A percentile compares a stretch with the other conserved stretches of the same genome.
Evolutionary conservation across 2,329 filamentous ascomycete species (phyloP).

Genomic region (Coniochaeta prunicola): DNA sequence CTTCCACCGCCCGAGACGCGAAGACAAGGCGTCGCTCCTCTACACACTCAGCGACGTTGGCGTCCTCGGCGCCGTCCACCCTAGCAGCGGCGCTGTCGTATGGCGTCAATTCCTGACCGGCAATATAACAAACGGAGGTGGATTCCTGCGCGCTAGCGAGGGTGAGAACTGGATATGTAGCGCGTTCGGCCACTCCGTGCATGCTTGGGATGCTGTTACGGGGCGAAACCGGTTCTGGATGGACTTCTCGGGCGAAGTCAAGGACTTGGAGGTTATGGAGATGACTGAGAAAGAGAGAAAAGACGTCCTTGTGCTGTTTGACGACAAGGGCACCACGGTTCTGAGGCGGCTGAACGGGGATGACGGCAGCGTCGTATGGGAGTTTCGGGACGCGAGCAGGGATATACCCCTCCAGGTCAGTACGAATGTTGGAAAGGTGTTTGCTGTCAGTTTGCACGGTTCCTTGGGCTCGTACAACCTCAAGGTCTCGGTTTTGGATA

Average conservation of each 20-base stretch:
- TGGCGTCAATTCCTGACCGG: slow-evolving; percentile 75
- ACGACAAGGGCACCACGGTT: slow-evolving; percentile 48
- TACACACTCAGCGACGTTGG: slow-evolving; percentile 85
- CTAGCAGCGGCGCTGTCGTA: slow-evolving; percentile 72
- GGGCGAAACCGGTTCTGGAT: slow-evolving; percentile 73
- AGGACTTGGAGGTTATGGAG: slow-evolving; percentile 72
- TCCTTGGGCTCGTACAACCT: slow-evolving; percentile 65
- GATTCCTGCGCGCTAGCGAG: slow-evolving; percentile 65
- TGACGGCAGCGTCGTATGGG: slow-evolving; percentile 72
- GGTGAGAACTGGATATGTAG: slow-evolving; percentile 72
- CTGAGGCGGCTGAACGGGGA: slow-evolving; percentile 67
- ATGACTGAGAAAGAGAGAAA: slow-evolving; percentile 55
- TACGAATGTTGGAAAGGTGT: slow-evolving; percentile 62
- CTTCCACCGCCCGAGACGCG: slow-evolving; percentile 80
- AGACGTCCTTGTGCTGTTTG: slow-evolving; percentile 64
- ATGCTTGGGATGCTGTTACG: slow-evolving; percentile 76
- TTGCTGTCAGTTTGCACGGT: slow-evolving; percentile 70
- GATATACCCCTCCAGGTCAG: slow-evolving; percentile 70
- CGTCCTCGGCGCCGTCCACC: slow-evolving; percentile 82
- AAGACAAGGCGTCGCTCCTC: slow-evolving; percentile 79
- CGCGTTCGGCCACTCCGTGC: slow-evolving; percentile 61
- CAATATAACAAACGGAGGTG: slow-evolving; percentile 38
- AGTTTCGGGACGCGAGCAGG: slow-evolving; percentile 59
- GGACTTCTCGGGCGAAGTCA: slow-evolving; percentile 49
- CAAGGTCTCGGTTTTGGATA: slow-evolving; percentile 68